phyloP scores from a whole-genome alignment of 768 basidiomycete genomes.

The Exidia glandulosa region DNA sequence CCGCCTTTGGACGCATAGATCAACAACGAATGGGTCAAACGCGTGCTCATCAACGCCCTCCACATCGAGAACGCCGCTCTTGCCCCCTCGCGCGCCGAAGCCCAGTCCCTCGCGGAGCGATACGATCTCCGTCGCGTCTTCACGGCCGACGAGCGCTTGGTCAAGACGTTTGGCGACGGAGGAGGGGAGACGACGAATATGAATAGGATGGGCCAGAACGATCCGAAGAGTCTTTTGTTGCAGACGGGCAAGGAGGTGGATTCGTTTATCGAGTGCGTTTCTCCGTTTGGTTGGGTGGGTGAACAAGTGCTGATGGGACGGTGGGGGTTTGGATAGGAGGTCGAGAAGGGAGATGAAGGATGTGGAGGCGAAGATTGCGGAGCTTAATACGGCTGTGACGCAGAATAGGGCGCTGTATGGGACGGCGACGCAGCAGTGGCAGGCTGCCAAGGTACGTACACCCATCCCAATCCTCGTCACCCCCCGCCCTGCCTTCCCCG shows the following conservation, averaged over 20 bases:
- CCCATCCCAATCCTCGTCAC: too few species aligned
- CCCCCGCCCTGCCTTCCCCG: too few species aligned
- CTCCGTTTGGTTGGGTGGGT: neutral
- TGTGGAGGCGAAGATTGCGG: conserved; percentile 28
- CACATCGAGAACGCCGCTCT: conserved; percentile 66
- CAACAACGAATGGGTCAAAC: conserved; percentile 58
- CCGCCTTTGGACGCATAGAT: conserved; percentile 37
- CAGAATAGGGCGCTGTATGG: too few species aligned
- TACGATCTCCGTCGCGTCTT: conserved; percentile 48
- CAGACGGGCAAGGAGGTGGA: conserved; percentile 17
- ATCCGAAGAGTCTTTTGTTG: conserved; percentile 16
- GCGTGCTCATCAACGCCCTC: conserved; percentile 67
- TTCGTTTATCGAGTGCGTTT: neutral
- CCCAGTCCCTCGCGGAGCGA: conserved; percentile 36
- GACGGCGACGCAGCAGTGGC: too few species aligned
- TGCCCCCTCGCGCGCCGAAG: conserved; percentile 50
- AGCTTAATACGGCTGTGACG: neutral
- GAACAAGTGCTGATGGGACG: neutral
- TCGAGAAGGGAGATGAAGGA: conserved; percentile 29
- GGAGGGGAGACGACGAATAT: conserved; percentile 46
- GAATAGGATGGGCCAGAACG: conserved; percentile 15
- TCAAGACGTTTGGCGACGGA: conserved; percentile 63
- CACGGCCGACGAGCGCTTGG: conserved; percentile 50
- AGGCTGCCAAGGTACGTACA: too few species aligned
- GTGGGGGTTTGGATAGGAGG: conserved; percentile 35